Conservation (phyloP, 176 grass and related monocot genomes). For the Calamus simplicifolius region DNA sequence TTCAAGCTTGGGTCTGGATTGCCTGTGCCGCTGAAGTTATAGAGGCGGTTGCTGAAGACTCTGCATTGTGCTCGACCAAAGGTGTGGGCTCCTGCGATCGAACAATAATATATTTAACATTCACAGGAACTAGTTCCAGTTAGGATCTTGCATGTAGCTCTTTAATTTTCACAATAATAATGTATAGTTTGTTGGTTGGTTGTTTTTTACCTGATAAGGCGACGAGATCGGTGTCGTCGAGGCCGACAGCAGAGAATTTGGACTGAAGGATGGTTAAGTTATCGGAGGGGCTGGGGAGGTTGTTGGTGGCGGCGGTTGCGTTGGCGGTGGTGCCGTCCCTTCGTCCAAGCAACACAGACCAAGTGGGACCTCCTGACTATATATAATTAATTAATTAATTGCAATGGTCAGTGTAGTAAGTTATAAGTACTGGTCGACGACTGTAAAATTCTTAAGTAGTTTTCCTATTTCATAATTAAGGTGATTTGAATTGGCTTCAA, state of each 20-base stretch:
- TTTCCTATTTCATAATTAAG: no score
- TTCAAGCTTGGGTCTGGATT: constrained; percentile 50
- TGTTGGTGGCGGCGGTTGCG: constrained; percentile 32
- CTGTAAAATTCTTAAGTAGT: no score
- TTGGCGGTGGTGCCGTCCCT: constrained; percentile 63
- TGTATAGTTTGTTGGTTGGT: no score
- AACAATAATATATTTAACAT: no score
- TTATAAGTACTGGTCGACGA: no score
- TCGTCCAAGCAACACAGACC: constrained; percentile 52
- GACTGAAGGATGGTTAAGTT: constrained; percentile 35
- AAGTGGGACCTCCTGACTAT: constrained; percentile 70
- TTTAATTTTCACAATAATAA: no score
- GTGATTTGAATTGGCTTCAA: no score
- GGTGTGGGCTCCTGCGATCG: constrained; percentile 60
- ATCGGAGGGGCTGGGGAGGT: constrained; percentile 60
- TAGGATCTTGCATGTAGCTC: no score
- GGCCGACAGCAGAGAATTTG: constrained; percentile 66
- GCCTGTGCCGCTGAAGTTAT: constrained; percentile 51
- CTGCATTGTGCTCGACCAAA: constrained; percentile 60
- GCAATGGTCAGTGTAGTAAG: no score
- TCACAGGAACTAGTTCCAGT: no score
- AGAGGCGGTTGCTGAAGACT: constrained; percentile 46
- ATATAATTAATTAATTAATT: no score
- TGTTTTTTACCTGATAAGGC: constrained; percentile 53
- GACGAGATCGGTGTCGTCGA: constrained; percentile 60